Evolutionary conservation across 129 eudicot species (phyloP).

Genomic region (Centrapalus pauciflorus): DNA sequence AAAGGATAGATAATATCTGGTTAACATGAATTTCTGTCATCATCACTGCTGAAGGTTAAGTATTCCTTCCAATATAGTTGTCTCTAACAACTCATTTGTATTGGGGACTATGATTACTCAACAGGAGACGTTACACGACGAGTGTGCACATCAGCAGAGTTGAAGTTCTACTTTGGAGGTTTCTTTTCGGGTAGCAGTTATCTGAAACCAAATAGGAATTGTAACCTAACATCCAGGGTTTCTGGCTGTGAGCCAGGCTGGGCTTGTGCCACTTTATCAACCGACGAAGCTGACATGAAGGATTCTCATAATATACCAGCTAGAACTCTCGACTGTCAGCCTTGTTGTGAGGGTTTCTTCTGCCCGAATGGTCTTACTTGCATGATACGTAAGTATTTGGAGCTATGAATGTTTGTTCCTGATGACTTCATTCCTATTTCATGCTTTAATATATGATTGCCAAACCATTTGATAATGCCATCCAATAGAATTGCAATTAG

Average conservation of each 20-base stretch:
- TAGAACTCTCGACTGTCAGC: constrained; percentile 57
- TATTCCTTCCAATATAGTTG: no score
- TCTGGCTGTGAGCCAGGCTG: constrained; percentile 99
- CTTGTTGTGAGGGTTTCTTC: constrained; percentile 94
- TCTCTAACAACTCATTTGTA: neutral
- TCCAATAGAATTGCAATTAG: no score
- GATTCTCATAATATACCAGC: constrained; percentile 54
- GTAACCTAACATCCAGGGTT: constrained; percentile 66
- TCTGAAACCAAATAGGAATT: constrained; percentile 65
- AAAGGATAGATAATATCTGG: neutral
- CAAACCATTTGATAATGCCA: no score
- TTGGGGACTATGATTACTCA: constrained; percentile 1
- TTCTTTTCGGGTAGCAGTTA: constrained; percentile 27
- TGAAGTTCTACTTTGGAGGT: constrained; percentile 51
- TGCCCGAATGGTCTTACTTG: constrained; percentile 88
- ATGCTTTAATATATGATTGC: no score
- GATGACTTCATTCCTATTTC: neutral
- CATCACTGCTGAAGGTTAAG: no score
- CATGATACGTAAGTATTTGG: constrained; percentile 82
- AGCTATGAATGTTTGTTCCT: neutral
- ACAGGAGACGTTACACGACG: constrained; percentile 58
- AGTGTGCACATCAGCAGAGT: constrained; percentile 80
- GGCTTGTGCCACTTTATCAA: constrained; percentile 58
- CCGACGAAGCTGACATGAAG: constrained; percentile 33
- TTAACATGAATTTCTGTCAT: neutral